Conservation (phyloP, 1,139 yeast species). For the Candida anutae region DNA sequence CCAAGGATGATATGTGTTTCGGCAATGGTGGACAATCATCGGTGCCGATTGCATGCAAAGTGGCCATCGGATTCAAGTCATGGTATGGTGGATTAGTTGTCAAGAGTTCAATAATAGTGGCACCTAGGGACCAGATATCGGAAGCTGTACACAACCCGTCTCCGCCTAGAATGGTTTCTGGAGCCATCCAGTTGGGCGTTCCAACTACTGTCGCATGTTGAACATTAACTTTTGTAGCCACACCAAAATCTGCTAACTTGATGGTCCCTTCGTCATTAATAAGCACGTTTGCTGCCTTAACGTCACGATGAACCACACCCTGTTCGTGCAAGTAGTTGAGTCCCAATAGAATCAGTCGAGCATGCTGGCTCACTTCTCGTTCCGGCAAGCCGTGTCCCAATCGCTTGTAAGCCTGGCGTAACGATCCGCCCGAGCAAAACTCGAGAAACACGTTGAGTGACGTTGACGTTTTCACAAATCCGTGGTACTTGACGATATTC, state of each 20-base stretch:
- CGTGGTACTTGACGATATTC: conserved; percentile 85
- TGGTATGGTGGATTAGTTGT: conserved; percentile 88
- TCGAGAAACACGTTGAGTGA: conserved; percentile 65
- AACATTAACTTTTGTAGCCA: conserved; percentile 48
- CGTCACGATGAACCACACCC: conserved; percentile 72
- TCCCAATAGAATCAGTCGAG: conserved; percentile 69
- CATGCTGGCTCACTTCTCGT: conserved; percentile 47
- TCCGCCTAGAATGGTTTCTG: conserved; percentile 65
- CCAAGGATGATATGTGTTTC: conserved; percentile 41
- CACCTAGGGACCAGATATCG: conserved; percentile 92
- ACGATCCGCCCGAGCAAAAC: conserved; percentile 81
- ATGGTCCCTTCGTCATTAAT: conserved; percentile 52
- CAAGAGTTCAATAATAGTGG: conserved; percentile 79
- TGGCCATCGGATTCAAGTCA: conserved; percentile 75
- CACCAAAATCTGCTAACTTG: conserved; percentile 75
- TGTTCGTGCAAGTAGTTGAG: conserved; percentile 59
- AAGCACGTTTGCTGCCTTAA: conserved; percentile 71
- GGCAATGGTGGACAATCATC: conserved; percentile 81
- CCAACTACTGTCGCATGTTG: conserved; percentile 47
- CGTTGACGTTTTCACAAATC: conserved; percentile 65
- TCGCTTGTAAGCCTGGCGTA: conserved; percentile 58
- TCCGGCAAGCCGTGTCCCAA: conserved; percentile 55
- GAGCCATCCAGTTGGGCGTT: conserved; percentile 87
- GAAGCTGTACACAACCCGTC: conserved; percentile 86
- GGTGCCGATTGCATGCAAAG: conserved; percentile 86